A percentile compares a stretch with the other conserved stretches of the same genome.
Evolutionary conservation across 140 eudicot species (phyloP).

Genomic region (Flaveria floridana): DNA sequence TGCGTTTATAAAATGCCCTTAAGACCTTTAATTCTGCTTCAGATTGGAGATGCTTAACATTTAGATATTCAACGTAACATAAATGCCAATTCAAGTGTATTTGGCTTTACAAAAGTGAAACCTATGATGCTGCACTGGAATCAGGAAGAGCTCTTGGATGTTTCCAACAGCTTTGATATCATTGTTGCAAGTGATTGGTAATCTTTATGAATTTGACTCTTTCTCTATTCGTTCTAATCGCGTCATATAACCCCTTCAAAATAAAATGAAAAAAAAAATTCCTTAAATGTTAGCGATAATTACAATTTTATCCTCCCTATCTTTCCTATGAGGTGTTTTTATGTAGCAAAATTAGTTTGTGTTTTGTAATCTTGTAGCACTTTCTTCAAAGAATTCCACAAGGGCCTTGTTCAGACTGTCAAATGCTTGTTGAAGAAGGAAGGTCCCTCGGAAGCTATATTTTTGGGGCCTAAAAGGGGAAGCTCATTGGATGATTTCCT

Average conservation of each 20-base stretch:
- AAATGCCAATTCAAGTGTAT: slow-evolving; percentile 54
- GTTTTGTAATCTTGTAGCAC: slow-evolving; percentile 58
- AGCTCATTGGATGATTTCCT: slow-evolving; percentile 76
- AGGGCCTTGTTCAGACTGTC: slow-evolving; percentile 71
- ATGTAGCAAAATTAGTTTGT: background rate
- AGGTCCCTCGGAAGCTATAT: slow-evolving; percentile 74
- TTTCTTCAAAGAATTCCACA: slow-evolving; percentile 86
- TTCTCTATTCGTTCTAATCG: background rate
- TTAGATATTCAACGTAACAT: slow-evolving; percentile 81
- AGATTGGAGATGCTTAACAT: slow-evolving; percentile 52
- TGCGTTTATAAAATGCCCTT: background rate
- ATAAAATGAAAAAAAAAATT: too few relatives aligned
- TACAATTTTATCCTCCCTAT: background rate
- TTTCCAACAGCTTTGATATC: slow-evolving; percentile 62
- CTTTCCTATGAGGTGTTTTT: background rate
- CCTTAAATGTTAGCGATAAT: background rate
- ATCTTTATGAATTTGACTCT: slow-evolving; percentile 1
- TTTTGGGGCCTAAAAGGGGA: slow-evolving; percentile 92
- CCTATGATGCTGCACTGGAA: slow-evolving; percentile 84
- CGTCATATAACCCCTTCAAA: background rate
- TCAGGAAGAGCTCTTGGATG: slow-evolving; percentile 44
- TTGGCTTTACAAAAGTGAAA: slow-evolving; percentile 64
- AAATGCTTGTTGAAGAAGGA: slow-evolving; percentile 62
- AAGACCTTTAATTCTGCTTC: slow-evolving; percentile 23
- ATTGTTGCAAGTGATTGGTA: slow-evolving; percentile 98